Base-by-base conservation (phyloP, 2,329 filamentous ascomycete genomes). In the Whalleya microplaca region DNA sequence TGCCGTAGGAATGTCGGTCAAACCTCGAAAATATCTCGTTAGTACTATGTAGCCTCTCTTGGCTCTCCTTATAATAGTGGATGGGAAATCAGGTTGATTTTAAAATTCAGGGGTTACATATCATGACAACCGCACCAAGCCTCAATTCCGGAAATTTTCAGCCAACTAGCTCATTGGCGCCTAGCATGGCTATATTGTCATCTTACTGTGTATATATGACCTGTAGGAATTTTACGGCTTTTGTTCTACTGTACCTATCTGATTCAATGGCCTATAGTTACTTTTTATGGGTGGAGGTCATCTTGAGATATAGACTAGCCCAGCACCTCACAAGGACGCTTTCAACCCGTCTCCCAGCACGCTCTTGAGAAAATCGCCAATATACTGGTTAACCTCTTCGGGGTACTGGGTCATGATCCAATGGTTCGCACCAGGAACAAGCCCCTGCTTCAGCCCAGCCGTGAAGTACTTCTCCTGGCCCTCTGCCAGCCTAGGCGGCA, bases 361-460 rank as follows among this genome's bases (percentile, higher is more conserved):
- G 16, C 74, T 75, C 56, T 83, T 80, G 58, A 96, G 64, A 84
- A 92, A 96, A 55, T 82, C 78, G 53, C 77, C 79, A 64, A 96
- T 79, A 58, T 86, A 76, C 48, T 70, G 72, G 72, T 97, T 97
- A 2, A 91, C 84, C 65, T 88, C 84, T 20, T 80, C 83, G 0
- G 88, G 81, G 61, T 83, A 84, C 78, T 96, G 85, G 78, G 85
- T 87, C 70, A 96, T 75, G 45, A 88, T 90, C 94, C 94, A 98
- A 74, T 98, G 95, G 18, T 81, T 78, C 0, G 88, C 82, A 37
- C 87, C 74, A 21, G 54, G 45, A 20, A 70, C 52, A 7, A 96
- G 87, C 70, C 90, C 84, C 8, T 76, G 80, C 58, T 81, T 79
- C 7, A 84, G 89, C 67, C 96, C 73, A 45, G 85, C 80, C 2